Evolutionary conservation across 1,284 basidiomycete genomes (phyloP), one percentile per base, ranked within the genome.

Genomic region (Cystobasidium slooffiae): DNA sequence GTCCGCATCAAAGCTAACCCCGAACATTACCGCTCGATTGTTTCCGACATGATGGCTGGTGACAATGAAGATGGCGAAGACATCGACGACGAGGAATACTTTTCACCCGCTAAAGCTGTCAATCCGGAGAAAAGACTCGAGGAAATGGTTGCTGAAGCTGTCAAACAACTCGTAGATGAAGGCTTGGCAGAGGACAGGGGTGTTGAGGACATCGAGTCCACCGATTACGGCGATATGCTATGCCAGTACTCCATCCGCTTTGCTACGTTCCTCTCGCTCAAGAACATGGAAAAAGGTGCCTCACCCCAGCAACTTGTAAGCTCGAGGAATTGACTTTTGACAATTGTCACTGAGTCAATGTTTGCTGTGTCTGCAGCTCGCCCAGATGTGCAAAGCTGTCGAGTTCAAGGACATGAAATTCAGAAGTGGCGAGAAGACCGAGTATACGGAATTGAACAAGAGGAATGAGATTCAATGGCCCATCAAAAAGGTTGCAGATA

Each of bases 1-100:
- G 89, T 90, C 65, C 87, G 94, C 12, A 88, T 97, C 68, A 87
- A 88, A 78, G 89, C 89, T 81, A 96, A 97, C 79, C 91, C 93
- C 0, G 80, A 81, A 6, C 86, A 90, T 79, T 97, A 97, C 80
- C 84, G 87, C 7, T 16, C 47, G 6, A 69, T 73, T 14, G 62
- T 72, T 14, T 83, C 91, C 43, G 85, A 85, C 37, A 37, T 22
- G 3, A n/a, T 52, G 46, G 69, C 41, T 10, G 44, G 22, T 18
- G 39, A 66, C n/a, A 46, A 52, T 5, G 63, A 66, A 51, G 51
- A 18, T 3, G 51, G 24, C 6, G 43, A 31, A 2, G 61, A 77
- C 31, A 49, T 61, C 41, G 72, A 67, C 8, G 5, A 31, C 5
- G 31, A 31, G 31, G 31, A 31, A 31, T 41, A 39, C 39, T 31